Evolutionary conservation across 495 filamentous ascomycete genomes (phyloP).

Genomic region (Penicillium coffeae): DNA sequence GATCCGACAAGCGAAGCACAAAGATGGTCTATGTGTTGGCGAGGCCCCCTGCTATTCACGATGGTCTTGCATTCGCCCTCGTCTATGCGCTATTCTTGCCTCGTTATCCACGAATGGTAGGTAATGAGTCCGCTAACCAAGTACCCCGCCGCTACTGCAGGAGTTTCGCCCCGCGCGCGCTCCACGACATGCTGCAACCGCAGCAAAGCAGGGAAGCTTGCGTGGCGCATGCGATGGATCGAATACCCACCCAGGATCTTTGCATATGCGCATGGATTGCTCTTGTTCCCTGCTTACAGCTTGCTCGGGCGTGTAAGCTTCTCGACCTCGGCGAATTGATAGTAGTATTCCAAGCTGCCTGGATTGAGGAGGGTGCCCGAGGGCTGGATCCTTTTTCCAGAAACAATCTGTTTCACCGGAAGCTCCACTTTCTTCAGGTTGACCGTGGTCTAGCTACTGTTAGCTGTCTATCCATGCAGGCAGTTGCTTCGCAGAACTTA

Average conservation of each 20-base stretch:
- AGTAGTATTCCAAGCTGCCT: conserved; percentile 69
- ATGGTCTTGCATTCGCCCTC: neutral
- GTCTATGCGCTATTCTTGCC: neutral
- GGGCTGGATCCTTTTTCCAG: conserved; percentile 67
- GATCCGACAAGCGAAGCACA: neutral
- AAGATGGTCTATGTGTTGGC: neutral
- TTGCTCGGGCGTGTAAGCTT: conserved; percentile 42
- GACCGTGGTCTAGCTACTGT: conserved; percentile 55
- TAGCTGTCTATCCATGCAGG: neutral
- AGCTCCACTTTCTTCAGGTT: conserved; percentile 85
- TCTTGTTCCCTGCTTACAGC: conserved; percentile 9
- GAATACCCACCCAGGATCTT: neutral
- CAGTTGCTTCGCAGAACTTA: conserved; percentile 31
- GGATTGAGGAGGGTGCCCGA: conserved; percentile 76
- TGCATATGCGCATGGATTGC: neutral
- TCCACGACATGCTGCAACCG: neutral
- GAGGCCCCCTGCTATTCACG: neutral
- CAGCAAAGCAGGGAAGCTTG: neutral
- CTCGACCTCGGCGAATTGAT: conserved; percentile 76
- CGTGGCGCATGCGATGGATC: neutral
- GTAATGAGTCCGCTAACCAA: conserved; percentile 1
- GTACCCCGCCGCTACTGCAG: no score
- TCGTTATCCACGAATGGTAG: neutral
- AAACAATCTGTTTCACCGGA: conserved; percentile 81
- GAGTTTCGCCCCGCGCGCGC: neutral